Evolutionary conservation across 768 basidiomycete species (phyloP).

Genomic region (Pleurotus tuoliensis): DNA sequence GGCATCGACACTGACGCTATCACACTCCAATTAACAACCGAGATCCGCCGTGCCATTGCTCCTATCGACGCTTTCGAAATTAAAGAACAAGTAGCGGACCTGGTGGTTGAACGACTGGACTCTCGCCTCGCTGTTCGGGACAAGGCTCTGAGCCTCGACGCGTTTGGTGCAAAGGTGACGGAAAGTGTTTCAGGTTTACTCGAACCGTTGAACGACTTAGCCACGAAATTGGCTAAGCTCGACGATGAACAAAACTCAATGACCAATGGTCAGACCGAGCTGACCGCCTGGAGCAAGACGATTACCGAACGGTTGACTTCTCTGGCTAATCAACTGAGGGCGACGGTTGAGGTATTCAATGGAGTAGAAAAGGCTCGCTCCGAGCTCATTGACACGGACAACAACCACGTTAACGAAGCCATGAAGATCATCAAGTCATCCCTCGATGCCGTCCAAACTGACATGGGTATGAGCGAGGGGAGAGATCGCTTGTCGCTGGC

Average conservation of each 20-base stretch:
- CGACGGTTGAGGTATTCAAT: constrained; percentile 41
- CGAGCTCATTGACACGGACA: constrained; percentile 23
- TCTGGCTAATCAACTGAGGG: constrained; percentile 43
- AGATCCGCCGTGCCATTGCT: constrained; percentile 67
- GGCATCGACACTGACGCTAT: constrained; percentile 51
- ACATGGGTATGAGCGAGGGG: constrained; percentile 44
- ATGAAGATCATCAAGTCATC: constrained; percentile 43
- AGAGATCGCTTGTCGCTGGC: constrained; percentile 48
- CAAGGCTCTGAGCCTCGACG: constrained; percentile 61
- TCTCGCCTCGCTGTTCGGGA: constrained; percentile 78
- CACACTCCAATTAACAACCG: constrained; percentile 56
- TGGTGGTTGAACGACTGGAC: constrained; percentile 82
- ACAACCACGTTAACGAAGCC: constrained; percentile 25
- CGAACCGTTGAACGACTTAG: constrained; percentile 35
- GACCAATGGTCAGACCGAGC: constrained; percentile 29
- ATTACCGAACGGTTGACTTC: constrained; percentile 37
- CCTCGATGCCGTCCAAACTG: constrained; percentile 49
- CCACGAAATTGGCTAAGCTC: constrained; percentile 36
- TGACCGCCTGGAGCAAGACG: constrained; percentile 37
- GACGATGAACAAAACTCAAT: constrained; percentile 38
- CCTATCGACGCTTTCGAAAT: constrained; percentile 83
- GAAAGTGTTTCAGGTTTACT: constrained; percentile 47
- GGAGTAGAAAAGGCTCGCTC: constrained; percentile 24
- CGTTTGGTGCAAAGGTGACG: constrained; percentile 48
- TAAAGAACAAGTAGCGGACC: constrained; percentile 85